These are phyloP conservation scores for Closterium sp. DNA, from an alignment of 139 green algal species.

Conservation along the genomic window DNA sequence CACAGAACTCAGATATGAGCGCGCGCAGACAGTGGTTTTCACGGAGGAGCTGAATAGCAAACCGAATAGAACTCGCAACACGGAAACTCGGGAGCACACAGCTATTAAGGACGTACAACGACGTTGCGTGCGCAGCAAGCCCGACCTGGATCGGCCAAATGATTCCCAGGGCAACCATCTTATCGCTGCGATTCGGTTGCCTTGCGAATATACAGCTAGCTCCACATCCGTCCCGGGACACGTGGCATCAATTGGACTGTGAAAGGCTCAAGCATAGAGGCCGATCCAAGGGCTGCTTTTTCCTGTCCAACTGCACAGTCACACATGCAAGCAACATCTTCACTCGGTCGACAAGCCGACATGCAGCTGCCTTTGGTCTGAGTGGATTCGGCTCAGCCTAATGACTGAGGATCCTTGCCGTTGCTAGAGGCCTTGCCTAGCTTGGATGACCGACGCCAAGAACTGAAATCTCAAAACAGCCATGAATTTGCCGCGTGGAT, in stretches of 20 bases:
- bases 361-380: background rate
- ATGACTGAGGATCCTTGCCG: too few relatives aligned
- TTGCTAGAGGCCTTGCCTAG: too few relatives aligned
- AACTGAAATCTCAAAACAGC: background rate
- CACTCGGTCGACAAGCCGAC: background rate
- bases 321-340: background rate
- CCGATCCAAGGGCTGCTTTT: background rate
- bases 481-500: background rate
- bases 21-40: too few relatives aligned
- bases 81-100: too few relatives aligned
- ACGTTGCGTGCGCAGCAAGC: background rate
- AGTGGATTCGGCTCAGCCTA: too few relatives aligned
- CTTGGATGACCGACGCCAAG: too few relatives aligned
- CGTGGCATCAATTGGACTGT: background rate
- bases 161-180: background rate
- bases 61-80: too few relatives aligned
- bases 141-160: background rate
- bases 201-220: background rate
- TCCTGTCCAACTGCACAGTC: background rate
- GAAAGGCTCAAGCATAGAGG: too few relatives aligned
- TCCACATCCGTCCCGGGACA: background rate
- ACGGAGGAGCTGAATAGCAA: too few relatives aligned
- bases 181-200: background rate
- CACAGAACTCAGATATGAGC: too few relatives aligned
- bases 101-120: too few relatives aligned